Evolutionary conservation across 1,284 basidiomycete species (phyloP).

Genomic region (Trichosporon sp.): DNA sequence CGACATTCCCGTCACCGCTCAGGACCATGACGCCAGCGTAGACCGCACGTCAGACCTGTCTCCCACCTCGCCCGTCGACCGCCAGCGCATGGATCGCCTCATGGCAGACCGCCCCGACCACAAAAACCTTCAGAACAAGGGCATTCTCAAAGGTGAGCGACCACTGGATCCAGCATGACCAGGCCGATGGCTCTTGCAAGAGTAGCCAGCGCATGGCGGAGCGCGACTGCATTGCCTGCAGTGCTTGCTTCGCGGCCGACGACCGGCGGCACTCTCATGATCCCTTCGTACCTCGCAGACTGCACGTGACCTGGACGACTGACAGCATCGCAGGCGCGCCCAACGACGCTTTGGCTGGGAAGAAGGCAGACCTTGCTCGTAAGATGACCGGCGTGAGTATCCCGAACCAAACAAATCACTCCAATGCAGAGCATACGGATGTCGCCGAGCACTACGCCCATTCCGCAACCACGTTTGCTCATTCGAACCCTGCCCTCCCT

Average conservation of each 20-base stretch:
- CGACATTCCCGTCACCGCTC: conserved; percentile 39
- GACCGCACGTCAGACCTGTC: conserved; percentile 49
- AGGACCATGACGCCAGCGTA: conserved; percentile 40
- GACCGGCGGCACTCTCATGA: not conserved
- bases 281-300: not conserved
- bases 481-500: not conserved
- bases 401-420: not conserved
- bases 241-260: not conserved
- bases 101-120: conserved; percentile 65
- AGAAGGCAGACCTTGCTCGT: conserved; percentile 66
- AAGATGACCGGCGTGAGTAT: conserved; percentile 53
- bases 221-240: too few relatives aligned
- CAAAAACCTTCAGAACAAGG: conserved; percentile 68
- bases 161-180: not conserved
- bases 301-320: too few relatives aligned
- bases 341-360: conserved; percentile 71
- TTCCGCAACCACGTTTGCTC: not conserved
- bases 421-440: not conserved
- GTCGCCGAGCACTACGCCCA: not conserved
- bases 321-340: not conserved
- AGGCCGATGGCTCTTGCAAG: too few relatives aligned
- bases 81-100: conserved; percentile 63
- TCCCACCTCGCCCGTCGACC: conserved; percentile 45
- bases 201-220: too few relatives aligned
- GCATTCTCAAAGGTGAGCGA: conserved; percentile 70